Conservation (phyloP, 2,329 filamentous ascomycete genomes). For the Fusarium annulatum region DNA sequence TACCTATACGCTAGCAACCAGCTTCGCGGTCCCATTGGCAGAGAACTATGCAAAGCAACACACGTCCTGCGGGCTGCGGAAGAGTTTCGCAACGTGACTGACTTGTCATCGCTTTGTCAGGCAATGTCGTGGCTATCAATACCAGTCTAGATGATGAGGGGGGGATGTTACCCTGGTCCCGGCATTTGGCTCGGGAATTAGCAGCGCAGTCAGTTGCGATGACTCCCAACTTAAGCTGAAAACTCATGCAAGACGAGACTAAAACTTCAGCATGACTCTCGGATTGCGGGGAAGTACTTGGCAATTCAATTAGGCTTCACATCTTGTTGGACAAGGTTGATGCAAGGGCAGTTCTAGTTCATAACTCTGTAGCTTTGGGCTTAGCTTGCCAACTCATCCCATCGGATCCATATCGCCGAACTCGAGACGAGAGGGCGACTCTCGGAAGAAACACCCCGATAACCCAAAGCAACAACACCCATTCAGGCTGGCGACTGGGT, state of each 20-base stretch:
- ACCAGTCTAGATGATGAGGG: neutral
- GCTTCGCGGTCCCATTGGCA: neutral
- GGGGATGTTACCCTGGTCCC: neutral
- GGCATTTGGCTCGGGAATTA: constrained; percentile 14
- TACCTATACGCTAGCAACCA: neutral
- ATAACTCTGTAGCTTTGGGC: neutral
- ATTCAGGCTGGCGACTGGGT: neutral
- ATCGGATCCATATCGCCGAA: neutral
- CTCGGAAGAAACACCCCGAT: neutral
- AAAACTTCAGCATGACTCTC: neutral
- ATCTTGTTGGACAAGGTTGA: neutral
- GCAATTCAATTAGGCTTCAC: neutral
- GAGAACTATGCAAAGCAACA: neutral
- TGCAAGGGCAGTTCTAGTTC: neutral
- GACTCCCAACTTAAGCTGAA: neutral
- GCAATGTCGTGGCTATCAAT: neutral
- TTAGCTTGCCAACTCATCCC: neutral
- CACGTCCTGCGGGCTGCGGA: neutral
- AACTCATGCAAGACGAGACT: neutral
- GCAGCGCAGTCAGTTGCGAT: neutral
- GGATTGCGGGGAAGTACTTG: neutral
- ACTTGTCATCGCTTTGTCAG: constrained; percentile 4
- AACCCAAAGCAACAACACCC: neutral
- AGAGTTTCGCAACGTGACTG: neutral
- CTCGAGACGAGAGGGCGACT: no score